Evolutionary conservation across 352 stramenopile genomes (phyloP).

Genomic region (Halophytophthora polymorphica): DNA sequence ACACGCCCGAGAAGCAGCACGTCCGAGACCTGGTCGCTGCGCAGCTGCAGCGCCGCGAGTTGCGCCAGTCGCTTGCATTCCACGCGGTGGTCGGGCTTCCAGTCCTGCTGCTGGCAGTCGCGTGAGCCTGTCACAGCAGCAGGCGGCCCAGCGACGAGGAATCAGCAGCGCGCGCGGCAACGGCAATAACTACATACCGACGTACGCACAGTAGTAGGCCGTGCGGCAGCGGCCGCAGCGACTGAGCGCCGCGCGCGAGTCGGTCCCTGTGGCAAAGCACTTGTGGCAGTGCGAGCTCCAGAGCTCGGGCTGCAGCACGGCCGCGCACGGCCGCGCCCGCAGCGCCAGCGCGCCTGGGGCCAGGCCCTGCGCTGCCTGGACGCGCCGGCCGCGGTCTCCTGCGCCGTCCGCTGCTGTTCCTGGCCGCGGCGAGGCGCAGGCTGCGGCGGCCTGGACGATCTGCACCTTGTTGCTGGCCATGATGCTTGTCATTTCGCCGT

Average conservation of each 20-base stretch:
- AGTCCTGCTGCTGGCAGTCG: slow-evolving; percentile 59
- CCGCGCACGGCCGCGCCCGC: slow-evolving; percentile 21
- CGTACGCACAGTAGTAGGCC: slow-evolving; percentile 59
- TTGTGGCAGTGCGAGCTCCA: slow-evolving; percentile 62
- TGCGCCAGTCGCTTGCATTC: slow-evolving; percentile 54
- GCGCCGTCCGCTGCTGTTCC: slow-evolving; percentile 6
- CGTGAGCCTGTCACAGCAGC: slow-evolving; percentile 40
- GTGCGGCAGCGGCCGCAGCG: slow-evolving; percentile 55
- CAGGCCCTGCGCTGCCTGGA: slow-evolving; percentile 23
- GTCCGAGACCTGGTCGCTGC: slow-evolving; percentile 39
- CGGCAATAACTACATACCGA: neutral
- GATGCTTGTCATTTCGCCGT: neutral
- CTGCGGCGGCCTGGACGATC: slow-evolving; percentile 9
- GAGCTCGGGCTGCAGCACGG: slow-evolving; percentile 46
- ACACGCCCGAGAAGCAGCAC: slow-evolving; percentile 56
- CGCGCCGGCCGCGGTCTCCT: slow-evolving; percentile 37
- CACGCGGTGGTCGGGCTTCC: slow-evolving; percentile 52
- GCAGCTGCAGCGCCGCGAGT: slow-evolving; percentile 34
- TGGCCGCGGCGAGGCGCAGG: neutral
- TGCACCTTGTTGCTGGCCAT: slow-evolving; percentile 17
- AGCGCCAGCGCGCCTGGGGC: slow-evolving; percentile 33
- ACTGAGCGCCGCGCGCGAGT: slow-evolving; percentile 22
- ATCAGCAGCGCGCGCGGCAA: neutral
- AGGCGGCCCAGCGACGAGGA: neutral
- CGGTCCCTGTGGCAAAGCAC: slow-evolving; percentile 38